phyloP scores from a whole-genome alignment of 208 protist genomes.

The Leishmania aethiopica region DNA sequence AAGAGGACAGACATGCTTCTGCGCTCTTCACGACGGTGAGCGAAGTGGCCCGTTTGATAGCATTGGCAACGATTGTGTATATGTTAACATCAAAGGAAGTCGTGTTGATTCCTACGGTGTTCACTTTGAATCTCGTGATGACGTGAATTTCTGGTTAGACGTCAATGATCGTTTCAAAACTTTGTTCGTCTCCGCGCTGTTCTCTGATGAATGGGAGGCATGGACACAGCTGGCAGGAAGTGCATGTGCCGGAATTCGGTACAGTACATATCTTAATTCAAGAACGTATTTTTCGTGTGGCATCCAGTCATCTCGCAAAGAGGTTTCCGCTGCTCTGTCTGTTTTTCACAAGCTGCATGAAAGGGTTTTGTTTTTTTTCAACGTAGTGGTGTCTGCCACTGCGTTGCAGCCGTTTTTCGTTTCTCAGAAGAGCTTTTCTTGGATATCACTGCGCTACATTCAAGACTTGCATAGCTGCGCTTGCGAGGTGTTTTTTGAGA shows the following conservation, averaged over 20 bases:
- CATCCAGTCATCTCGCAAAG: conserved; percentile 17
- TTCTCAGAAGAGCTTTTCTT: conserved; percentile 16
- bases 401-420: conserved; percentile 1
- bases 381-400: conserved; percentile 9
- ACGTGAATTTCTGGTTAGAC: conserved; percentile 25
- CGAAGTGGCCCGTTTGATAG: background rate
- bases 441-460: conserved; percentile 16
- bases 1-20: conserved; percentile 7
- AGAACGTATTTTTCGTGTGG: conserved; percentile 13
- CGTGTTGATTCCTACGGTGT: conserved; percentile 5
- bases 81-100: background rate
- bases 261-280: background rate
- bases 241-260: conserved; percentile 20
- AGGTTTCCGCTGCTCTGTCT: conserved; percentile 9
- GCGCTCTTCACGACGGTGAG: background rate
- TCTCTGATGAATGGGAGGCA: conserved; percentile 26
- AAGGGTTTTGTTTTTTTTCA: background rate
- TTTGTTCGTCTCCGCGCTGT: conserved; percentile 22
- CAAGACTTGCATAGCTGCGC: conserved; percentile 15
- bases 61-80: background rate
- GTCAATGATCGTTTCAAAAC: background rate
- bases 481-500: conserved; percentile 6
- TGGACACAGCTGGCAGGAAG: conserved; percentile 23
- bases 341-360: conserved; percentile 12
- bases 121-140: conserved; percentile 24